Conservation (phyloP, 345 rosid species). For the Euphorbia pulcherrima region DNA sequence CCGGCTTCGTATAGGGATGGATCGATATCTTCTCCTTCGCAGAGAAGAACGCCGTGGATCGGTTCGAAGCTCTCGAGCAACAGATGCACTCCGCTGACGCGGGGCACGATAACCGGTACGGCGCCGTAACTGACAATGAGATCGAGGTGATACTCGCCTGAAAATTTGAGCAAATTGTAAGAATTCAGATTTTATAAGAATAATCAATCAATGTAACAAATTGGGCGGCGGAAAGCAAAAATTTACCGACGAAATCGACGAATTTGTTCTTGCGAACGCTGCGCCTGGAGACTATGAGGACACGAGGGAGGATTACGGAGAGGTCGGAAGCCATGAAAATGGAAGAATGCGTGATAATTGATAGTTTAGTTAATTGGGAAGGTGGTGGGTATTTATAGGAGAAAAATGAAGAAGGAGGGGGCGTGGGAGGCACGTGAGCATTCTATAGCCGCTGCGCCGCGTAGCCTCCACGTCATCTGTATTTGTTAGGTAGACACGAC, state of each 20-base stretch:
- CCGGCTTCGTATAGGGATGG: constrained; percentile 67
- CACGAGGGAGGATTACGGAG: constrained; percentile 23
- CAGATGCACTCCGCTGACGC: constrained; percentile 72
- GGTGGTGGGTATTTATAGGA: too few relatives aligned
- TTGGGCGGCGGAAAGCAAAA: background rate
- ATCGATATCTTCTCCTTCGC: constrained; percentile 90
- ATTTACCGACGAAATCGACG: constrained; percentile 27
- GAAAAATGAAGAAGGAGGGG: too few relatives aligned
- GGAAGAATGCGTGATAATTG: background rate
- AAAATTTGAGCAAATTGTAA: background rate
- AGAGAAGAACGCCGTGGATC: constrained; percentile 86
- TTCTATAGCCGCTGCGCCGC: too few relatives aligned
- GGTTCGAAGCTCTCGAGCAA: constrained; percentile 79
- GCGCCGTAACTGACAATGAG: constrained; percentile 74
- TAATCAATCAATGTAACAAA: too few relatives aligned
- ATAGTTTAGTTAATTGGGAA: too few relatives aligned
- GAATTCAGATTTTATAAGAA: too few relatives aligned
- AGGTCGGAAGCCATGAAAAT: constrained; percentile 19
- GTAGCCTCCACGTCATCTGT: too few relatives aligned
- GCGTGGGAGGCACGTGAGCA: too few relatives aligned
- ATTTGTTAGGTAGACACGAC: too few relatives aligned
- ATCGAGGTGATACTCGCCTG: constrained; percentile 94
- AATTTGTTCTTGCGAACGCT: constrained; percentile 29
- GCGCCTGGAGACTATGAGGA: constrained; percentile 29
- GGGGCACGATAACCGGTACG: constrained; percentile 76